A percentile compares a stretch with the other conserved stretches of the same genome.
phyloP scores from a whole-genome alignment of 2,329 filamentous ascomycete species.

The Geosmithia morbida region DNA sequence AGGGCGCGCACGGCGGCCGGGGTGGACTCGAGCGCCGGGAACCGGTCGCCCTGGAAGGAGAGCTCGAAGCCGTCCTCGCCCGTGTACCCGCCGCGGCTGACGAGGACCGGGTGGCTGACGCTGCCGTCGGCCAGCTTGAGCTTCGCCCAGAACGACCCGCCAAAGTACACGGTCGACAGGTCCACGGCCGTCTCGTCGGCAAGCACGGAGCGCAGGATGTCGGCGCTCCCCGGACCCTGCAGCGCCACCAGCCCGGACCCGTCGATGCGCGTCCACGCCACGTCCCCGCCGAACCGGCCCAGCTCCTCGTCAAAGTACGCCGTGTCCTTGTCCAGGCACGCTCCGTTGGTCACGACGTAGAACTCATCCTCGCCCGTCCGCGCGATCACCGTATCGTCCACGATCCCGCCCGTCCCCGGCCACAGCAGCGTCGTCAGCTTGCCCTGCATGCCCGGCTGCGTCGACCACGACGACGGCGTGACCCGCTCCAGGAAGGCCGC shows the following conservation, averaged over 20 bases:
- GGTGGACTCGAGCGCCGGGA: constrained; percentile 20
- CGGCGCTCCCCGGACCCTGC: constrained; percentile 67
- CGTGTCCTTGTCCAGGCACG: constrained; percentile 77
- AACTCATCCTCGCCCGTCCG: constrained; percentile 60
- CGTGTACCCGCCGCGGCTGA: constrained; percentile 87
- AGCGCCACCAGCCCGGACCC: constrained; percentile 72
- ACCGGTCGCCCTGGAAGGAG: constrained; percentile 45
- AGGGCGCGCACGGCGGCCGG: constrained; percentile 53
- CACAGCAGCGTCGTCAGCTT: constrained; percentile 77
- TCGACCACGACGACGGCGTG: constrained; percentile 60
- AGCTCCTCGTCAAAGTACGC: constrained; percentile 62
- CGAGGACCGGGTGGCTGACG: constrained; percentile 32
- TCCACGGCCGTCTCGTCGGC: constrained; percentile 27
- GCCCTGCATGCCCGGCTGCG: constrained; percentile 52
- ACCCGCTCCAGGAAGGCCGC: constrained; percentile 70
- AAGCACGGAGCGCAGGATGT: constrained; percentile 53
- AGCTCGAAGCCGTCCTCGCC: constrained; percentile 98
- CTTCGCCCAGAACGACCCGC: constrained; percentile 52
- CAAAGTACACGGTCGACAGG: constrained; percentile 66
- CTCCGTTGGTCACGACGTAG: constrained; percentile 94
- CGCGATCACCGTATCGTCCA: constrained; percentile 89
- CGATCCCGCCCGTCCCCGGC: constrained; percentile 71
- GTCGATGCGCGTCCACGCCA: constrained; percentile 56
- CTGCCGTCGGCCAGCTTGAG: constrained; percentile 43
- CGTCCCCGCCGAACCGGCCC: constrained; percentile 34